A percentile compares a stretch with the other conserved stretches of the same genome.
Evolutionary conservation across 1,284 basidiomycete species (phyloP).

Genomic region (Ganoderma lingzhi): DNA sequence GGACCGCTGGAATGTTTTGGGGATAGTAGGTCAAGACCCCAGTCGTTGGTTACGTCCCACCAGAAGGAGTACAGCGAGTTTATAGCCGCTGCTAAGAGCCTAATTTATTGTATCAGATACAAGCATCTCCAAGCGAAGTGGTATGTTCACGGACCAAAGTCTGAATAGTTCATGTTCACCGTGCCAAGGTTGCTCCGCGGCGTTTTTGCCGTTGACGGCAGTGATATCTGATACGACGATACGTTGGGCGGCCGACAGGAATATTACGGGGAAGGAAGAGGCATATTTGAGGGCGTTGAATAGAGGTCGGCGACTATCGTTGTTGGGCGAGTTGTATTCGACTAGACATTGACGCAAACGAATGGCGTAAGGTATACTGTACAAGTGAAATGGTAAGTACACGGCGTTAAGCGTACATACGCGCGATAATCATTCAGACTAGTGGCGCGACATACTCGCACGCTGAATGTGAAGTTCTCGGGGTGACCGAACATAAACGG

Average conservation of each 20-base stretch:
- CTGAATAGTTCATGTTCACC: conserved; percentile 83
- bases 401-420: not conserved
- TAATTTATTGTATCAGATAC: conserved; percentile 40
- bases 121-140: not conserved
- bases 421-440: not conserved
- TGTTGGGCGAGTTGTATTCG: conserved; percentile 80
- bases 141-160: conserved; percentile 69
- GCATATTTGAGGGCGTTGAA: conserved; percentile 98
- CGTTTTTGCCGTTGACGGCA: conserved; percentile 54
- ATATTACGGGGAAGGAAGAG: conserved; percentile 97
- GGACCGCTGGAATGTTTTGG: conserved; percentile 37
- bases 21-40: conserved; percentile 88
- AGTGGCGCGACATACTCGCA: not conserved
- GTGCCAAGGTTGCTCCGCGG: conserved; percentile 66
- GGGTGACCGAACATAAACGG: not conserved
- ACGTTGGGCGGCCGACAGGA: conserved; percentile 88
- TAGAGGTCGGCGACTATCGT: conserved; percentile 77
- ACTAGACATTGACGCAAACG: conserved; percentile 94
- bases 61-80: conserved; percentile 98
- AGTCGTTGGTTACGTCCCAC: conserved; percentile 99
- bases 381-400: not conserved
- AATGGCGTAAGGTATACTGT: conserved; percentile 88
- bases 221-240: conserved; percentile 67
- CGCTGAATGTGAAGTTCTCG: not conserved
- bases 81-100: conserved; percentile 86